Base-by-base conservation (phyloP, 2,329 filamentous ascomycete species). In the Colletotrichum aenigma region DNA sequence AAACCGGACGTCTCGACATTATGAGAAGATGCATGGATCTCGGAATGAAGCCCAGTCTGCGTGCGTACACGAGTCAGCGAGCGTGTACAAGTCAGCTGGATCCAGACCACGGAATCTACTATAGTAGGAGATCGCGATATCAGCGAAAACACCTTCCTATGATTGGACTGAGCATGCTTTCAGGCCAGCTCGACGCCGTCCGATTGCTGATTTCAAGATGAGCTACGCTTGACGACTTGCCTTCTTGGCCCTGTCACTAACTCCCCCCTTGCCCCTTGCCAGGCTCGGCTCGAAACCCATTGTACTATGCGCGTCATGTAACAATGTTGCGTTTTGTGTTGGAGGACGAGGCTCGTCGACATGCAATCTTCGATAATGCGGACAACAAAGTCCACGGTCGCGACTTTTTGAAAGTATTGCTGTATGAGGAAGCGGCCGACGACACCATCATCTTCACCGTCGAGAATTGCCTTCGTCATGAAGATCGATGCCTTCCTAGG, bases 41-140 rank as follows among this genome's bases (percentile, higher is more conserved):
- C 10, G 43, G 43, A 1, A 52, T 52, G 43, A 21, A 52, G n/a
- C 43, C 43, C n/a, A 12, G n/a, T 52, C 6, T 21, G 43, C 0
- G 2, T 52, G 43, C n/a, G 12, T 13, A 21, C 4, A 13, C n/a
- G 43, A 52, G 43, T 2, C 10, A 21, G n/a, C 43, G 36, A 38
- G 43, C n/a, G 12, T 21, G 6, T 21, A 1, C 1, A 6, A 1
- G 43, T 52, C 10, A 21, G n/a, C n/a, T 0, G 13, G 9, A 21
- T 52, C n/a, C n/a, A 21, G 2, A 0, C 43, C 43, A 7, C 26
- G 26, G n/a, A 52, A 13, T 21, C n/a, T 7, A 21, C 10, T 13
- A 28, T 28, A 28, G 6, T 13, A 13, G 6, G n/a, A 52, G 1
- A 21, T 21, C 7, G 6, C 43, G 1, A 52, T 7, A 12, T 48